These are phyloP conservation scores for Stemphylium vesicarium DNA, from an alignment of 2,329 filamentous ascomycete species.

Conservation along the genomic window DNA sequence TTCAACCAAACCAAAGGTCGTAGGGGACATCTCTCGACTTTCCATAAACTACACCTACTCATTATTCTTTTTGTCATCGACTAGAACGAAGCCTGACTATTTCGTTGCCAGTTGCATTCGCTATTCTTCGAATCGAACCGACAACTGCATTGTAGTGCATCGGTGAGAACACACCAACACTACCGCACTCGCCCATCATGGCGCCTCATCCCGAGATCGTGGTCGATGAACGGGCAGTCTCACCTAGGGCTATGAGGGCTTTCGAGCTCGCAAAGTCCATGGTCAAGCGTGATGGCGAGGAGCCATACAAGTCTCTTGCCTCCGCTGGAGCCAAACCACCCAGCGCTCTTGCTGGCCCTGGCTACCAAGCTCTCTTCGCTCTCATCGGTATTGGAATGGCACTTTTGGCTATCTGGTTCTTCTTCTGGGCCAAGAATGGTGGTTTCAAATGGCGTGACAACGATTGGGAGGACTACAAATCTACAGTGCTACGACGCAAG, in stretches of 20 bases:
- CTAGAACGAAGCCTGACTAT: conserved; percentile 23
- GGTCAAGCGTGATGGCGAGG: conserved; percentile 30
- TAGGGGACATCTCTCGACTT: conserved; percentile 13
- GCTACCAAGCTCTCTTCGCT: conserved; percentile 85
- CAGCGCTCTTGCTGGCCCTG: conserved; percentile 56
- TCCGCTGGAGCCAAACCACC: conserved; percentile 47
- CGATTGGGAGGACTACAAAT: conserved; percentile 99
- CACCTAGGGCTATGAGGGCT: conserved; percentile 40
- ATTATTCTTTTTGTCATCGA: conserved; percentile 8
- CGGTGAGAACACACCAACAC: conserved; percentile 16
- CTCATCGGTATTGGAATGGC: conserved; percentile 81
- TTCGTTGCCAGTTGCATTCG: conserved; percentile 24
- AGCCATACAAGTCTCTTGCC: conserved; percentile 28
- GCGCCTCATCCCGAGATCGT: conserved; percentile 40
- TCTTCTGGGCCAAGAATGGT: conserved; percentile 94
- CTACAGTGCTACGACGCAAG: conserved; percentile 85
- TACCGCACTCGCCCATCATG: conserved; percentile 30
- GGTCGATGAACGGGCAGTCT: conserved; percentile 27
- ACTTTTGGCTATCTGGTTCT: conserved; percentile 86
- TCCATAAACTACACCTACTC: conserved; percentile 11
- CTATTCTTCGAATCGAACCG: not conserved
- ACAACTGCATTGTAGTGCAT: conserved; percentile 4
- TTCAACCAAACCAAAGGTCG: conserved; percentile 22
- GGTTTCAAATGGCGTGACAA: conserved; percentile 84
- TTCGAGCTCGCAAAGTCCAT: conserved; percentile 38